These are phyloP conservation scores for Trichosporon asahii DNA, from an alignment of 1,284 basidiomycete genomes.

Conservation along the genomic window DNA sequence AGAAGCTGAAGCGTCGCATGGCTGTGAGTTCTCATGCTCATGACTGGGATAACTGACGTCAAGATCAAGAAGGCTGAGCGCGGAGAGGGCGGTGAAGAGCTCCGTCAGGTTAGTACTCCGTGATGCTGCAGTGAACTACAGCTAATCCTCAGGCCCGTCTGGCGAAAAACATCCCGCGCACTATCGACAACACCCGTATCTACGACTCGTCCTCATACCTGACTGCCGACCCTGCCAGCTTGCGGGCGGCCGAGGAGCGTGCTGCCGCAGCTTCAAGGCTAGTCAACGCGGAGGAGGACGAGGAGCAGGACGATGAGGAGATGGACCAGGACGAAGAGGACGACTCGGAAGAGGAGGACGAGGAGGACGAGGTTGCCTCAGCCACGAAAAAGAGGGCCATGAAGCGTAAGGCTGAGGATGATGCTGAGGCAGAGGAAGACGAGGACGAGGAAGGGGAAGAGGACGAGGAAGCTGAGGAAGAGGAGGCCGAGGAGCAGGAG, in stretches of 20 bases:
- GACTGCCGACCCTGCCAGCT: constrained; percentile 62
- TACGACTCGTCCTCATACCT: constrained; percentile 76
- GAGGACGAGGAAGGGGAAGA: constrained; percentile 25
- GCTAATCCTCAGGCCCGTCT: constrained; percentile 65
- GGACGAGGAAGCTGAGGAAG: constrained; percentile 28
- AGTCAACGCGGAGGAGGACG: constrained; percentile 30
- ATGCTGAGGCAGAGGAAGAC: constrained; percentile 56
- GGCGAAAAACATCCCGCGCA: constrained; percentile 78
- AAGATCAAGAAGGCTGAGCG: constrained; percentile 46
- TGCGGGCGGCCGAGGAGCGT: constrained; percentile 38
- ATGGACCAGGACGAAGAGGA: constrained; percentile 34
- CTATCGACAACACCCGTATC: constrained; percentile 89
- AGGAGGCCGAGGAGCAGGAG: constrained; percentile 22
- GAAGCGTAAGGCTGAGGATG: constrained; percentile 55
- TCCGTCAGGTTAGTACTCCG: constrained; percentile 34
- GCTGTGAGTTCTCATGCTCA: constrained; percentile 65
- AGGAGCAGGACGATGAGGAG: constrained; percentile 22
- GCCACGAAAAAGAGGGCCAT: constrained; percentile 36
- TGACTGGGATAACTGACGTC: no score
- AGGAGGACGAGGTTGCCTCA: constrained; percentile 47
- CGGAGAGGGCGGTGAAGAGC: constrained; percentile 39
- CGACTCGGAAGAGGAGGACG: constrained; percentile 56
- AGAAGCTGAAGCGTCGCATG: constrained; percentile 74
- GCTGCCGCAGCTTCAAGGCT: constrained; percentile 40
- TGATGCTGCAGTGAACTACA: neutral